Conservation (phyloP, 352 stramenopile species). For the Globisporangium barbulae region DNA sequence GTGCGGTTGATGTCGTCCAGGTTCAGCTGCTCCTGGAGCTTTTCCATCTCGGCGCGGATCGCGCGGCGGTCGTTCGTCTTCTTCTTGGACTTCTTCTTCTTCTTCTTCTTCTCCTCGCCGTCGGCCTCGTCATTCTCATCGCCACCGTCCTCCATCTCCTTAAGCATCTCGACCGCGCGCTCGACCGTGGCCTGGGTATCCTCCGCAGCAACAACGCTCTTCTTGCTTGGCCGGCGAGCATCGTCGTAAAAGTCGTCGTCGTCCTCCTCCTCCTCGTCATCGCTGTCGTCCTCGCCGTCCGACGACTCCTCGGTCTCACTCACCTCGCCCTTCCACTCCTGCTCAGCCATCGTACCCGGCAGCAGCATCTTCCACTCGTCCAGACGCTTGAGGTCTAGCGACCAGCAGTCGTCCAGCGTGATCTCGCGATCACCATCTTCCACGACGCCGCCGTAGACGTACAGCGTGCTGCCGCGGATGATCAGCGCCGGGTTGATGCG, state of each 20-base stretch:
- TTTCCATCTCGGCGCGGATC: constrained; percentile 80
- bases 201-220: constrained; percentile 15
- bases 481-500: constrained; percentile 87
- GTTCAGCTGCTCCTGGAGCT: constrained; percentile 74
- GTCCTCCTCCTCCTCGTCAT: constrained; percentile 57
- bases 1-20: constrained; percentile 69
- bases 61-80: constrained; percentile 62
- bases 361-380: constrained; percentile 93
- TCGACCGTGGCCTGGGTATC: constrained; percentile 41
- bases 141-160: constrained; percentile 39
- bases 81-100: constrained; percentile 58
- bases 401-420: constrained; percentile 95
- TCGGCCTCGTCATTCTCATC: constrained; percentile 15
- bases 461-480: constrained; percentile 88
- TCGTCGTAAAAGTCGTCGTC: constrained; percentile 35
- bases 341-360: constrained; percentile 90
- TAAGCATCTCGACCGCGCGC: constrained; percentile 58
- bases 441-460: constrained; percentile 92
- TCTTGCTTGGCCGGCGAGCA: constrained; percentile 14
- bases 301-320: constrained; percentile 86
- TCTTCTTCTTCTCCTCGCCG: constrained; percentile 28
- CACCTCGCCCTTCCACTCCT: constrained; percentile 89
- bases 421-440: constrained; percentile 94
- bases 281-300: constrained; percentile 73
- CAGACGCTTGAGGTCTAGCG: constrained; percentile 91